A percentile compares a stretch with the other conserved stretches of the same genome.
Evolutionary conservation across 305 asterid genomes (phyloP).

Genomic region (Salvia sclarea): DNA sequence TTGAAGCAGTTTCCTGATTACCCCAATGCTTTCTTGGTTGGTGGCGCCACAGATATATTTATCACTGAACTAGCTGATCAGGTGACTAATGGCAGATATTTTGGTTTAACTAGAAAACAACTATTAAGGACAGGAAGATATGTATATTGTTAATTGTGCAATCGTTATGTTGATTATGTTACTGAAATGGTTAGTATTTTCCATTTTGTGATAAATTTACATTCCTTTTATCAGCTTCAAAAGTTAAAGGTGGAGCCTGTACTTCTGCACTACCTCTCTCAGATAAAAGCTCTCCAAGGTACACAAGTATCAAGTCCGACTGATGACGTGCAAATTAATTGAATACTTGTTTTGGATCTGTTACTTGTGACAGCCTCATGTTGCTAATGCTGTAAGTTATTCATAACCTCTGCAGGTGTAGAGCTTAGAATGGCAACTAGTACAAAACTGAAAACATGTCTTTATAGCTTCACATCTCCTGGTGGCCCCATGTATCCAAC

Average conservation of each 20-base stretch:
- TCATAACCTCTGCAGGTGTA: slow-evolving; percentile 53
- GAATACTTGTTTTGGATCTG: background rate
- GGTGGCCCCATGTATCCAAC: slow-evolving; percentile 99
- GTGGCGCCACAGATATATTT: slow-evolving; percentile 75
- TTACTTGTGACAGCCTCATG: slow-evolving; percentile 9
- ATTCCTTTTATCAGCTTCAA: slow-evolving; percentile 61
- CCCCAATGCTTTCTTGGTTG: slow-evolving; percentile 85
- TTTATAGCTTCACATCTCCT: slow-evolving; percentile 96
- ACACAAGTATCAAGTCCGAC: slow-evolving; percentile 27
- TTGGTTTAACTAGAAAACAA: background rate
- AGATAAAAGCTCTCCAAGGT: slow-evolving; percentile 75
- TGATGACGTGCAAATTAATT: slow-evolving; percentile 10
- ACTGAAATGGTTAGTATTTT: slow-evolving; percentile 10
- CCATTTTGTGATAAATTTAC: slow-evolving; percentile 16
- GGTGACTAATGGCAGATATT: slow-evolving; percentile 41
- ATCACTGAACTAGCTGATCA: slow-evolving; percentile 88
- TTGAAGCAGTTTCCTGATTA: slow-evolving; percentile 77
- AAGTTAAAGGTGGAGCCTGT: slow-evolving; percentile 96
- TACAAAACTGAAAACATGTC: slow-evolving; percentile 84
- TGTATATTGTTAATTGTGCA: slow-evolving; percentile 9
- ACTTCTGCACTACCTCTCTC: slow-evolving; percentile 88
- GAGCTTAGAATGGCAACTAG: slow-evolving; percentile 89
- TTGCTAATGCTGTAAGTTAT: slow-evolving; percentile 6
- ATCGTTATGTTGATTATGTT: slow-evolving; percentile 20
- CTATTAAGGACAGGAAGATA: background rate